Conservation (phyloP, 2,329 filamentous ascomycete genomes). For the Atkinsonella texensis region DNA sequence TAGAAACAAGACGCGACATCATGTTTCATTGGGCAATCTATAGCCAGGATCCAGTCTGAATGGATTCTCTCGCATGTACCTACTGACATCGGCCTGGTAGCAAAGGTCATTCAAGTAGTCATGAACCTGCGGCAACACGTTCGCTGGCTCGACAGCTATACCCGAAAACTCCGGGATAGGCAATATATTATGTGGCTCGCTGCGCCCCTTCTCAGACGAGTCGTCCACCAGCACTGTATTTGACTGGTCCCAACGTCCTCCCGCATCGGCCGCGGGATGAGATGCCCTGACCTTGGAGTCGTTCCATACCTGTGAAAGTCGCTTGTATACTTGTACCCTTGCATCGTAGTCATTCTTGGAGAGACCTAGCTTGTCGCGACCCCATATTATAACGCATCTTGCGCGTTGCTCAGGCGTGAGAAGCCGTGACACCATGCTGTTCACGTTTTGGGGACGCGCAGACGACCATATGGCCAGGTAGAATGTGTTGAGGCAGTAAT, state of each 20-base stretch:
- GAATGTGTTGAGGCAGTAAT: constrained; percentile 63
- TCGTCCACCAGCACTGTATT: constrained; percentile 92
- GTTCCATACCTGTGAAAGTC: constrained; percentile 61
- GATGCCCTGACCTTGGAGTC: constrained; percentile 29
- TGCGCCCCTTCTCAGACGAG: constrained; percentile 63
- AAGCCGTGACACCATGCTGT: constrained; percentile 52
- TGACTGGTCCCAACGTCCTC: constrained; percentile 56
- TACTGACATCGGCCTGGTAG: constrained; percentile 47
- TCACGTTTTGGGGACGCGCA: constrained; percentile 61
- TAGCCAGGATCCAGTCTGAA: constrained; percentile 30
- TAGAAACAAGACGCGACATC: background rate
- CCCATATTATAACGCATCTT: constrained; percentile 61
- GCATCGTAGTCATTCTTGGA: constrained; percentile 47
- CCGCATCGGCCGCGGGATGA: constrained; percentile 29
- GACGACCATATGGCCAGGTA: constrained; percentile 86
- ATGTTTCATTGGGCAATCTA: constrained; percentile 2
- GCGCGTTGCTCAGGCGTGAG: constrained; percentile 41
- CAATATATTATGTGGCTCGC: constrained; percentile 75
- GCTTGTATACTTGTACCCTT: constrained; percentile 84
- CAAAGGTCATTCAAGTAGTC: constrained; percentile 47
- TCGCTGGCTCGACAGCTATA: constrained; percentile 23
- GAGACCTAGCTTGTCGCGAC: constrained; percentile 63
- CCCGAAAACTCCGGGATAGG: constrained; percentile 66
- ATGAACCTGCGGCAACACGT: constrained; percentile 45
- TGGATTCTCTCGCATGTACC: constrained; percentile 40